Percentiles rank a stretch among this genome's conserved stretches.
These are phyloP conservation scores for Penicillium samsonianum DNA, from an alignment of 495 filamentous ascomycete genomes.

Conservation along the genomic window DNA sequence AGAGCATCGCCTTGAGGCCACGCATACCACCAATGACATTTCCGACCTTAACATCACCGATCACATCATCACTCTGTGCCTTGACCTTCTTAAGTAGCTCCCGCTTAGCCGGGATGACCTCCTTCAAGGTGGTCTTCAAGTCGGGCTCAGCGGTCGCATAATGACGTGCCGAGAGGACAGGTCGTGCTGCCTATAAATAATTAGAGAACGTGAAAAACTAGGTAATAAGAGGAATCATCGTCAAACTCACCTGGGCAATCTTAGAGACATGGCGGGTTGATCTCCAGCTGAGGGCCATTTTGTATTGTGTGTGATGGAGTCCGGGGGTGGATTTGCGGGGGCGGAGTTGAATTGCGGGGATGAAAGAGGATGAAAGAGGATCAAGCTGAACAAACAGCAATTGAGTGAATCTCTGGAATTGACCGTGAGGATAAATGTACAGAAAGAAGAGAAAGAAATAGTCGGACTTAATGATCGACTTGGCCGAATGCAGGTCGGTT, in stretches of 20 bases:
- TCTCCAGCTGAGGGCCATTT: slow-evolving; percentile 40
- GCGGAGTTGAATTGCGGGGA: slow-evolving; percentile 23
- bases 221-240: not conserved
- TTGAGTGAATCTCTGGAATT: slow-evolving; percentile 10
- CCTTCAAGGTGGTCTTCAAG: slow-evolving; percentile 80
- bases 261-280: slow-evolving; percentile 43
- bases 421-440: slow-evolving; percentile 10
- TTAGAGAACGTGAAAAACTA: not conserved
- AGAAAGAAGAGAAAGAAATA: not conserved
- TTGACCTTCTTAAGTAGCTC: slow-evolving; percentile 92
- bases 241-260: slow-evolving; percentile 38
- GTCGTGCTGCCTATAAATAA: slow-evolving; percentile 28
- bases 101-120: slow-evolving; percentile 85
- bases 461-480: slow-evolving; percentile 17
- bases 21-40: slow-evolving; percentile 96
- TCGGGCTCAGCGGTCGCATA: slow-evolving; percentile 74
- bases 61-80: slow-evolving; percentile 73
- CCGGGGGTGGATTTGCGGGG: slow-evolving; percentile 27
- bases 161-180: slow-evolving; percentile 31
- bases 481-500: slow-evolving; percentile 28
- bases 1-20: slow-evolving; percentile 95
- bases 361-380: not conserved
- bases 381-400: no score
- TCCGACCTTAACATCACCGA: slow-evolving; percentile 93
- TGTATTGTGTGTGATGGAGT: slow-evolving; percentile 21